Base-by-base conservation (phyloP, 257 asterid genomes). In the Penstemon newberryi region DNA sequence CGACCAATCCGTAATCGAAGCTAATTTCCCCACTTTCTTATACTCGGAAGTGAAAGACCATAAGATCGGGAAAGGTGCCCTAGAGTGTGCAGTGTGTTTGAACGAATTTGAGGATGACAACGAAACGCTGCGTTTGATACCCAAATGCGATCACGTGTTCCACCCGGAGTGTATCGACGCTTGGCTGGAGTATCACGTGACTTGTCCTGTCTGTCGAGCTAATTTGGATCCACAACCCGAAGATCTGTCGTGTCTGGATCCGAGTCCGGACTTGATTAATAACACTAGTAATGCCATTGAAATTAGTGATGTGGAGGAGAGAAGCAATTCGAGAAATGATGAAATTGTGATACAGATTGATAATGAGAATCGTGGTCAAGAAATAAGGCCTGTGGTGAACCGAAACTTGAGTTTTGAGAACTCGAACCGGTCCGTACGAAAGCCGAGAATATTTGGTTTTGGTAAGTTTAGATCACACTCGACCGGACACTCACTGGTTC, bases 151-250 rank as follows among this genome's bases (percentile, higher is more conserved):
- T 62, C 98, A 92, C 73, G 98, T 92, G 5, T 92, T 92, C 69
- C 98, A 92, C 66, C 92, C 96, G 0, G 91, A 83, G 42, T 94
- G 99, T 50, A 89, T 94, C 70, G 97, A 91, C 66, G 87, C 95
- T 4, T 94, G 99, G 99, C 89, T 94, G 18, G 79, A 69, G 43
- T 84, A 88, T 0, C 99, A 94, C 77, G 85, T 82, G 50, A 91
- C 99, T 3, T 94, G 99, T 66, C 99, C 99, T 0, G 99, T 94
- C 67, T 94, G 99, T 78, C 58, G 99, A 5, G 91, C 99, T 46
- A 68, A 89, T 50, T 76, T 94, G 10, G 73, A 56, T 0, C 84
- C 87, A 0, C 78, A 78, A 8, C 52, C 89, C 18, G 82, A 52
- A 0, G 86, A 75, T 0, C 83, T 54, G 10, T 67, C 82, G 75